Evolutionary conservation across 208 protist genomes (phyloP).

Genomic region (Trypanosoma mega): DNA sequence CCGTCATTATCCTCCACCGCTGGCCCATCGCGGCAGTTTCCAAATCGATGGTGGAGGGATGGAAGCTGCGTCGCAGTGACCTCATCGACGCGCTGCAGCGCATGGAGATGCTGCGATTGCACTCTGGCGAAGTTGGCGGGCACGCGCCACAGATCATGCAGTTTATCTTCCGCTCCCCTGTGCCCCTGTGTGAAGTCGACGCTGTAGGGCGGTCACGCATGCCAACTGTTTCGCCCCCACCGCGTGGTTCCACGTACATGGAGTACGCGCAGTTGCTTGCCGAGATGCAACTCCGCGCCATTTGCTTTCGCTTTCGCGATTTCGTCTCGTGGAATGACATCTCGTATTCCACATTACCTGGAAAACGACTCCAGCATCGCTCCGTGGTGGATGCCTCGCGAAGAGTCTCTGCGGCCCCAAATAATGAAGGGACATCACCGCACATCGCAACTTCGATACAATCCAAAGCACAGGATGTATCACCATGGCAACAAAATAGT

Average conservation of each 20-base stretch:
- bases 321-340: slow-evolving; percentile 86
- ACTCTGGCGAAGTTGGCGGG: slow-evolving; percentile 69
- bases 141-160: slow-evolving; percentile 60
- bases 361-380: neutral
- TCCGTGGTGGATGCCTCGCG: too few relatives aligned
- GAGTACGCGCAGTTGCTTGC: slow-evolving; percentile 56
- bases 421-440: too few relatives aligned
- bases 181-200: slow-evolving; percentile 68
- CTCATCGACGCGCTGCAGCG: slow-evolving; percentile 65
- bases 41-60: slow-evolving; percentile 87
- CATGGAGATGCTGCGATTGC: slow-evolving; percentile 56
- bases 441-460: too few relatives aligned
- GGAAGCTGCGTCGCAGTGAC: slow-evolving; percentile 55
- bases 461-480: too few relatives aligned
- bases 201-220: slow-evolving; percentile 66
- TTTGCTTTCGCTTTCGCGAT: slow-evolving; percentile 70
- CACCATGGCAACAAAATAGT: too few relatives aligned
- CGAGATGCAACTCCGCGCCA: slow-evolving; percentile 63
- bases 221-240: slow-evolving; percentile 59
- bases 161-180: slow-evolving; percentile 56
- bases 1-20: slow-evolving; percentile 76
- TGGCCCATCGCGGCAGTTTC: slow-evolving; percentile 78
- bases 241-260: slow-evolving; percentile 47
- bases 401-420: too few relatives aligned
- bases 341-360: slow-evolving; percentile 57